Conservation (phyloP, 257 asterid species). For the Euphrasia confusa region DNA sequence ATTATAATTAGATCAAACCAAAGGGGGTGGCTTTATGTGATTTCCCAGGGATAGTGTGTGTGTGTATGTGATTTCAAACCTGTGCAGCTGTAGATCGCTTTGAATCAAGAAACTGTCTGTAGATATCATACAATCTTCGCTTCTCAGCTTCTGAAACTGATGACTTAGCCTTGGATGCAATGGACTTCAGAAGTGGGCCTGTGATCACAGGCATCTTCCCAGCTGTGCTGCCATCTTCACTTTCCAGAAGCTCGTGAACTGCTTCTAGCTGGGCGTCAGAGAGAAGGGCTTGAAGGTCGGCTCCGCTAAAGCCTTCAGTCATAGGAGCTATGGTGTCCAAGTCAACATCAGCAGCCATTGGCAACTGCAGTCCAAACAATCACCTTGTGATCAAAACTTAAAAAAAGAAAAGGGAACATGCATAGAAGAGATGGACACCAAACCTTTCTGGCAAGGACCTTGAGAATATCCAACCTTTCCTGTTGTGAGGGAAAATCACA, state of each 20-base stretch:
- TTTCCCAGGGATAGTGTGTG: too few relatives aligned
- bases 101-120: constrained; percentile 83
- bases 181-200: constrained; percentile 48
- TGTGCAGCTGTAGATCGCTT: constrained; percentile 63
- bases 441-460: constrained; percentile 85
- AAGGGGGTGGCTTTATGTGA: background rate
- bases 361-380: constrained; percentile 47
- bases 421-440: constrained; percentile 15
- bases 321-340: constrained; percentile 50
- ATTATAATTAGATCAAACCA: background rate
- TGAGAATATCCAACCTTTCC: constrained; percentile 80
- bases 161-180: constrained; percentile 70
- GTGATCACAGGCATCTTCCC: constrained; percentile 65
- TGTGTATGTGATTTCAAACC: too few relatives aligned
- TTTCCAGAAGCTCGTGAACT: constrained; percentile 65
- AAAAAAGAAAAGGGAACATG: background rate
- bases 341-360: constrained; percentile 67
- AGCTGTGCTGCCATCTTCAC: constrained; percentile 32
- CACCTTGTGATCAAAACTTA: background rate
- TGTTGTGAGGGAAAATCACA: constrained; percentile 80
- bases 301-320: constrained; percentile 96
- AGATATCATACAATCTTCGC: constrained; percentile 60
- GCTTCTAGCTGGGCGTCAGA: constrained; percentile 93
- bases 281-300: constrained; percentile 95
- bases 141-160: constrained; percentile 89